Base-by-base conservation (phyloP, 345 rosid genomes). In the Salix exigua region DNA sequence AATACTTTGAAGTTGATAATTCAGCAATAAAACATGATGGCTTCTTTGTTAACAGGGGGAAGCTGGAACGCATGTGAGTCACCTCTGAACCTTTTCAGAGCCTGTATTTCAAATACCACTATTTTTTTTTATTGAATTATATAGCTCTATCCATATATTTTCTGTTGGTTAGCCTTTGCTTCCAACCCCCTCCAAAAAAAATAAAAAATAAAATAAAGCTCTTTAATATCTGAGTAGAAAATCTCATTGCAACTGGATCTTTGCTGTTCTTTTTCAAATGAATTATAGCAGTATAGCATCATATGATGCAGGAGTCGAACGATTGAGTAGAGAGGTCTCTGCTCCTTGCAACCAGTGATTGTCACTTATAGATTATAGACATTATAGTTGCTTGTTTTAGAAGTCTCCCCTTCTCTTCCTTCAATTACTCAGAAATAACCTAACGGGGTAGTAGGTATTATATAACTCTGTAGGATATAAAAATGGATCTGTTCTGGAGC, bases 1-100 rank as follows among this genome's bases (percentile, higher is more conserved):
- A 93, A 80, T 94, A 94, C 86, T 94, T 94, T 82, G 94, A 92
- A 84, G 97, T 94, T 82, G 99, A 94, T 86, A 88, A 91, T 88
- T 87, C 99, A 66, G 90, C 89, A 69, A 82, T 91, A 78, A 92
- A 92, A 81, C 94, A 94, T 73, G 91, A 88, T 79, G 97, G 99
- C 66, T 95, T 91, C 86, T 93, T 91, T 89, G 88, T 95, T 80
- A 95, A 90, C 69, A 91, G 94, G 82, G 99, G 99, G 82, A 90
- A 81, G 74, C 81, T 95, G 83, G 99, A 95, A 81, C 86, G 90
- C 80, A 74, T 87, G 99, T 95, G 86, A 89, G 97, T 82, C 80
- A 77, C 74, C 37, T 75, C 73, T 66, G 51, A 25, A 46, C 16
- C 71, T n/a, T 70, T 55, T 23, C 13, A 35, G 50, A 60, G 12